Conservation (phyloP, 495 filamentous ascomycete species). For the Tuber calosporum region DNA sequence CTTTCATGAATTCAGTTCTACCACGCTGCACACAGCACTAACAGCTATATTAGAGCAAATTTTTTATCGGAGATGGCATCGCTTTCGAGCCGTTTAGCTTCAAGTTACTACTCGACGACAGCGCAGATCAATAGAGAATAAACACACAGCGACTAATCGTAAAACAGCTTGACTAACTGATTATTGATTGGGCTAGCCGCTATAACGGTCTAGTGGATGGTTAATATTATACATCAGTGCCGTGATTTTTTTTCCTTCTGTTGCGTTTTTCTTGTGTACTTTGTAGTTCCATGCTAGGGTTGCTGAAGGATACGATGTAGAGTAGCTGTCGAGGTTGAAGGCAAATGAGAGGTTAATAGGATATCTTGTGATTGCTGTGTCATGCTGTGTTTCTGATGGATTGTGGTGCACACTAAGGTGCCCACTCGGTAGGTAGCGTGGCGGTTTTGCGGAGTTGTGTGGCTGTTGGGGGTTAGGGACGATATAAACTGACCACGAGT, state of each 20-base stretch:
- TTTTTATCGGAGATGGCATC: conserved; percentile 91
- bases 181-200: neutral
- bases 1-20: neutral
- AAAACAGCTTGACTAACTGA: neutral
- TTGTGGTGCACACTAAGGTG: neutral
- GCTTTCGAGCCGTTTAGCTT: conserved; percentile 92
- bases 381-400: neutral
- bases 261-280: neutral
- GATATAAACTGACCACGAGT: neutral
- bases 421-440: neutral
- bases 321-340: neutral
- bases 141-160: neutral
- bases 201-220: neutral
- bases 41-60: conserved; percentile 53
- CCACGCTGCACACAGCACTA: conserved; percentile 8
- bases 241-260: neutral
- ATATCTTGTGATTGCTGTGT: neutral
- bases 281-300: neutral
- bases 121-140: neutral
- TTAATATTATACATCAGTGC: neutral
- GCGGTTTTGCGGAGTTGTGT: neutral
- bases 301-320: neutral
- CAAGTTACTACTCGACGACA: conserved; percentile 72
- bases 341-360: neutral
- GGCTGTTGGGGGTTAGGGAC: neutral